phyloP scores from a whole-genome alignment of 1,284 basidiomycete species.

The Cryptococcus sp. region DNA sequence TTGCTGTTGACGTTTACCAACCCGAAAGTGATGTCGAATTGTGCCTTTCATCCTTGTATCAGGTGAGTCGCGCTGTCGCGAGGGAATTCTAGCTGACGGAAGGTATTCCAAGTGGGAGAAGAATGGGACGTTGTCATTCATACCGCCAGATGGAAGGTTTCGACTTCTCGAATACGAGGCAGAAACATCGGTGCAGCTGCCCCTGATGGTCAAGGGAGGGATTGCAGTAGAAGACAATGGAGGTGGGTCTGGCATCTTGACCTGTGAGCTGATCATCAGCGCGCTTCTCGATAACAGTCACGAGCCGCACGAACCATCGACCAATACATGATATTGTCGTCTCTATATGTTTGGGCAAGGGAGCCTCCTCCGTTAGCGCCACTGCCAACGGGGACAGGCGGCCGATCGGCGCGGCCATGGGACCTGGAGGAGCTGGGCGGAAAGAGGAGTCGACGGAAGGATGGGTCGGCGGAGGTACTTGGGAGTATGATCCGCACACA shows the following conservation, averaged over 20 bases:
- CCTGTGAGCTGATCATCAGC: conserved; percentile 48
- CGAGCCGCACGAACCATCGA: conserved; percentile 60
- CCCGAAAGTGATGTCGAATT: conserved; percentile 65
- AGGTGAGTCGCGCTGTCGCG: conserved; percentile 53
- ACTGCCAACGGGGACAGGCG: conserved; percentile 41
- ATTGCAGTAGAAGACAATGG: conserved; percentile 59
- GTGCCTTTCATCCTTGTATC: conserved; percentile 85
- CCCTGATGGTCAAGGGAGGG: conserved; percentile 59
- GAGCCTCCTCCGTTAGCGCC: conserved; percentile 53
- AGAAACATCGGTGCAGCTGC: conserved; percentile 53
- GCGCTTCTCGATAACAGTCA: conserved; percentile 63
- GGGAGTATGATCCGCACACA: conserved; percentile 68
- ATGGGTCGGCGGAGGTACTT: conserved; percentile 58
- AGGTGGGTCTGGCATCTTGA: conserved; percentile 48
- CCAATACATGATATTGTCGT: conserved; percentile 65
- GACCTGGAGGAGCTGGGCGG: conserved; percentile 22
- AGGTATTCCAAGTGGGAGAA: conserved; percentile 75
- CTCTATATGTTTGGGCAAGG: conserved; percentile 67
- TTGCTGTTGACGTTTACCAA: conserved; percentile 75
- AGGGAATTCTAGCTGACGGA: neutral
- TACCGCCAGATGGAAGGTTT: conserved; percentile 91
- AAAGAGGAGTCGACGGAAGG: conserved; percentile 29
- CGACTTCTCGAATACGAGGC: conserved; percentile 79
- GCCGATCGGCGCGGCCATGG: conserved; percentile 12
- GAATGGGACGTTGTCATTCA: conserved; percentile 76